Percentiles rank a stretch among this genome's conserved stretches.
Evolutionary conservation across 2,329 filamentous ascomycete species (phyloP).

Genomic region (Rhinocladiella similis): DNA sequence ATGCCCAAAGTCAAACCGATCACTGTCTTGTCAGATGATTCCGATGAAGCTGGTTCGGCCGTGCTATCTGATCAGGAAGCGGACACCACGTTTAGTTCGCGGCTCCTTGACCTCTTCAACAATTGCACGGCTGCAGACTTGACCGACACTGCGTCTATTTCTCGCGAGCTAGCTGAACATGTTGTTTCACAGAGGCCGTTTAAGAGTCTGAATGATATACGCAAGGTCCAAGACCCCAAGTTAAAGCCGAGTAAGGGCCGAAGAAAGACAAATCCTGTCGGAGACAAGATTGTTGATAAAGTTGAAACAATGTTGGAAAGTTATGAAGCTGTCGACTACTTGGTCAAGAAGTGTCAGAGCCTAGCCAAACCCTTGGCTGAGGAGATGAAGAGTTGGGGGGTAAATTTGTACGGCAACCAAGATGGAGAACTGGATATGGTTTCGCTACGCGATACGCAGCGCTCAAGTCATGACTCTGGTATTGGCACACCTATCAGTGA

Average conservation of each 20-base stretch:
- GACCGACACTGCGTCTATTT: conserved; percentile 76
- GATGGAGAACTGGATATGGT: conserved; percentile 63
- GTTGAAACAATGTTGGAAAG: conserved; percentile 73
- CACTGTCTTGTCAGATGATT: conserved; percentile 39
- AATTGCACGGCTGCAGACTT: conserved; percentile 73
- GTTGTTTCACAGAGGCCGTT: conserved; percentile 79
- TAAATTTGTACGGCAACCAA: conserved; percentile 61
- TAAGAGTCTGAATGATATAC: conserved; percentile 62
- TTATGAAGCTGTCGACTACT: conserved; percentile 78
- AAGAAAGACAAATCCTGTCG: conserved; percentile 56
- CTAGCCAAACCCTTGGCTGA: conserved; percentile 67
- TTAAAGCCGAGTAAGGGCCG: conserved; percentile 54
- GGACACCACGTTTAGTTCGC: conserved; percentile 43
- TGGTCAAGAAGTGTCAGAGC: conserved; percentile 73
- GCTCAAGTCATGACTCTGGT: conserved; percentile 61
- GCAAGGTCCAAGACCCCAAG: conserved; percentile 58
- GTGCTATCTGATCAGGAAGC: conserved; percentile 42
- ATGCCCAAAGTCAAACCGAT: conserved; percentile 7
- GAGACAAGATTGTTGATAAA: conserved; percentile 66
- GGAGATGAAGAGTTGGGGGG: conserved; percentile 68
- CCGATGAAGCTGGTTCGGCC: conserved; percentile 42
- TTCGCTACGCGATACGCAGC: conserved; percentile 48
- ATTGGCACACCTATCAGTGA: conserved; percentile 62
- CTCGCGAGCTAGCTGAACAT: conserved; percentile 66
- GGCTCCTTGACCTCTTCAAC: conserved; percentile 80